Evolutionary conservation across 106 monocot species (phyloP).

Genomic region (Agapanthus africanus): DNA sequence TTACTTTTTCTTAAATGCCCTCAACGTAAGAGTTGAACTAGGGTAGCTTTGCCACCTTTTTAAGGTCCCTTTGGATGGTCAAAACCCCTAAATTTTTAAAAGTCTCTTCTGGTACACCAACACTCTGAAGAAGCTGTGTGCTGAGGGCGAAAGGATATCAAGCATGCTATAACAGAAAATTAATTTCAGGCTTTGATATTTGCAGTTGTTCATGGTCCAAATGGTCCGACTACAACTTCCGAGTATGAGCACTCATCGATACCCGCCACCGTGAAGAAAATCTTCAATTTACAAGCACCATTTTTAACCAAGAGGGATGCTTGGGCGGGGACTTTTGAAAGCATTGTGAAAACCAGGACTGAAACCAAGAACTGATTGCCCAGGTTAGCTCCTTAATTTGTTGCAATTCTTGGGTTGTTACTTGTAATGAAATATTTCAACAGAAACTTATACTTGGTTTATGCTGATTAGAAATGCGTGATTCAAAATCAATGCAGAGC

Average conservation of each 20-base stretch:
- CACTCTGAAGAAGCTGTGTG: background rate
- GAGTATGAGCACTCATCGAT: slow-evolving; percentile 88
- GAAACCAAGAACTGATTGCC: slow-evolving; percentile 84
- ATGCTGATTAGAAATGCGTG: background rate
- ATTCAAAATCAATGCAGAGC: slow-evolving; percentile 21
- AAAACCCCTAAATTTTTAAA: too few relatives aligned
- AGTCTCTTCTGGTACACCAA: too few relatives aligned
- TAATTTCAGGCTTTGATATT: background rate
- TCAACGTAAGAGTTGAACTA: too few relatives aligned
- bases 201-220: slow-evolving; percentile 76
- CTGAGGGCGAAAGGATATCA: background rate
- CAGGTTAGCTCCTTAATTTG: too few relatives aligned
- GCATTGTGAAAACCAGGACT: slow-evolving; percentile 40
- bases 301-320: slow-evolving; percentile 70
- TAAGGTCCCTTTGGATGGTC: too few relatives aligned
- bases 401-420: too few relatives aligned
- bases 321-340: slow-evolving; percentile 87
- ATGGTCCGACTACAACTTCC: slow-evolving; percentile 64
- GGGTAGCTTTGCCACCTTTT: too few relatives aligned
- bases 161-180: background rate
- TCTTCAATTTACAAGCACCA: slow-evolving; percentile 49
- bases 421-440: too few relatives aligned
- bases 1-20: too few relatives aligned
- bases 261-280: slow-evolving; percentile 76
- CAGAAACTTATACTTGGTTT: too few relatives aligned